A percentile compares a stretch with the other conserved stretches of the same genome.
phyloP scores from a whole-genome alignment of 495 filamentous ascomycete species.

The Baudoinia panamericana region DNA sequence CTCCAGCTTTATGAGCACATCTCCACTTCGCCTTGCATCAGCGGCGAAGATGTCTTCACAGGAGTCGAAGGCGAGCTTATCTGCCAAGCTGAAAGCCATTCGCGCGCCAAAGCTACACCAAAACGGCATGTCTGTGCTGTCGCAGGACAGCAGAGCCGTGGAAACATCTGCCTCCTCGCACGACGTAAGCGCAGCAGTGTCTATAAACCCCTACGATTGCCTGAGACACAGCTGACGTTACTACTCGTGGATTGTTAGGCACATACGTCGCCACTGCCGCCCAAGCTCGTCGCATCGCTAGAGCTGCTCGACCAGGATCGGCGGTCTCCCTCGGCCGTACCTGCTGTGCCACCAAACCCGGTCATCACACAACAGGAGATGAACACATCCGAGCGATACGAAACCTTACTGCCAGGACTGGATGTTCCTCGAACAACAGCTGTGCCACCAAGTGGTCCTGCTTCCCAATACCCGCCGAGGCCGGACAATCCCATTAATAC shows the following conservation, averaged over 20 bases:
- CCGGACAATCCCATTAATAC: too few relatives aligned
- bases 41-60: not conserved
- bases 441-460: too few relatives aligned
- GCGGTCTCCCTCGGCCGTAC: conserved; percentile 17
- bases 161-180: too few relatives aligned
- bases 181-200: too few relatives aligned
- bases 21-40: not conserved
- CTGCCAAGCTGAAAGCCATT: conserved; percentile 2
- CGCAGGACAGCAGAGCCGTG: too few relatives aligned
- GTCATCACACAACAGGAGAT: conserved; percentile 11
- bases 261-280: not conserved
- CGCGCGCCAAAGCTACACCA: not conserved
- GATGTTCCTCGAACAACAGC: too few relatives aligned
- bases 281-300: conserved; percentile 6
- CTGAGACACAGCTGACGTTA: too few relatives aligned
- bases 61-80: not conserved
- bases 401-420: conserved; percentile 16
- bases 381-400: conserved; percentile 19
- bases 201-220: too few relatives aligned
- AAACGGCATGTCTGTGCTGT: too few relatives aligned
- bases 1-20: not conserved
- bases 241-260: too few relatives aligned
- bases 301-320: not conserved
- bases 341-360: conserved; percentile 6
- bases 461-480: too few relatives aligned